Evolutionary conservation across 202 grass and related monocot genomes (phyloP).

Genomic region (Cymbopogon flexuosus): DNA sequence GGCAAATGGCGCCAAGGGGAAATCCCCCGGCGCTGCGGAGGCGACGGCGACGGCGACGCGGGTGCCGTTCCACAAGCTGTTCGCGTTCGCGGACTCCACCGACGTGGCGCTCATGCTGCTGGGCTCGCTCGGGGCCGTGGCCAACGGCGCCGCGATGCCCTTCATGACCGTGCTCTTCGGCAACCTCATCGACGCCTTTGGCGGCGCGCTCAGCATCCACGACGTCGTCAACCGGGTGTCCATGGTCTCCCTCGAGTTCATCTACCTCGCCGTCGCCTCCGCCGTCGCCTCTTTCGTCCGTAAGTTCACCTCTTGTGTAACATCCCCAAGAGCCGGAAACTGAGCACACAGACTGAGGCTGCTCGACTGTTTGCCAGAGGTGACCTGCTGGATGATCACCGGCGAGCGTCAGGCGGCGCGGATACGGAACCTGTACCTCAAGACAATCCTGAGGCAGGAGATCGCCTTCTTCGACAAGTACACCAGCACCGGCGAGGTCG

Average conservation of each 20-base stretch:
- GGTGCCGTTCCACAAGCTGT: constrained; percentile 77
- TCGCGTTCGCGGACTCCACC: constrained; percentile 66
- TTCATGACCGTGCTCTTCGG: constrained; percentile 87
- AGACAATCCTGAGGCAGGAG: constrained; percentile 87
- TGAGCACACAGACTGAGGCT: background rate
- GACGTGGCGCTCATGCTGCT: constrained; percentile 61
- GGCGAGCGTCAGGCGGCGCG: constrained; percentile 90
- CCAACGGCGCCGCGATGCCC: constrained; percentile 69
- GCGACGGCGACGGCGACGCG: background rate
- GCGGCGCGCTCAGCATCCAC: constrained; percentile 50
- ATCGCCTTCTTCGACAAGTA: constrained; percentile 92
- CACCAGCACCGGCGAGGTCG: constrained; percentile 88
- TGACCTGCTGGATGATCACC: constrained; percentile 92
- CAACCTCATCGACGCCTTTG: constrained; percentile 67
- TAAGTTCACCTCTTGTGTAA: constrained; percentile 23
- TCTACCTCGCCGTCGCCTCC: constrained; percentile 65
- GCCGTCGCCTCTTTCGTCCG: constrained; percentile 77
- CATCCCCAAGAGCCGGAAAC: background rate
- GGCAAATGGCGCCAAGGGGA: background rate
- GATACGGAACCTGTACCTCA: constrained; percentile 86
- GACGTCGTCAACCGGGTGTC: constrained; percentile 59
- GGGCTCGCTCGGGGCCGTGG: constrained; percentile 56
- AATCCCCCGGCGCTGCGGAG: background rate
- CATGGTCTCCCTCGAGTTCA: constrained; percentile 65
- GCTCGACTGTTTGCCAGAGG: constrained; percentile 47